A percentile compares a stretch with the other conserved stretches of the same genome.
These are phyloP conservation scores for Amoeboaphelidium protococcarum DNA, from an alignment of 371 early-diverging fungal genomes.

Conservation along the genomic window DNA sequence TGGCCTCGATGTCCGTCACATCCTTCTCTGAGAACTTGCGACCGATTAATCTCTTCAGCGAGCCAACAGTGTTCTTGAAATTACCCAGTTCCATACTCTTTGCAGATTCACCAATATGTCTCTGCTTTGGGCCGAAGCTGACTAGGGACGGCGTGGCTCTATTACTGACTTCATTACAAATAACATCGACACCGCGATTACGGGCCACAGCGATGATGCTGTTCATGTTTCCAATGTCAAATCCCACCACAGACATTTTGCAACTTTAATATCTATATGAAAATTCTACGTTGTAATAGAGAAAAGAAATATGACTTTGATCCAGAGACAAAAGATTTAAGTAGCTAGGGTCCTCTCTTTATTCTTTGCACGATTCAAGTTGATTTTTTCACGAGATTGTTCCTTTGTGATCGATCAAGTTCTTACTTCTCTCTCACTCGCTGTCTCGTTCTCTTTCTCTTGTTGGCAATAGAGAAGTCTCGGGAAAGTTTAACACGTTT, in stretches of 20 bases:
- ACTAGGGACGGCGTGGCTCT: conserved; percentile 83
- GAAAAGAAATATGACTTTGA: too few relatives aligned
- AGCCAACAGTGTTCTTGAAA: conserved; percentile 79
- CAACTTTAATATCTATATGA: too few relatives aligned
- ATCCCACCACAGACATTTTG: conserved; percentile 43
- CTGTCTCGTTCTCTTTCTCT: too few relatives aligned
- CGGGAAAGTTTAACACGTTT: too few relatives aligned
- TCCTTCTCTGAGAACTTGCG: conserved; percentile 70
- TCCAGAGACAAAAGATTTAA: too few relatives aligned
- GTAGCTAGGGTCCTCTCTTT: too few relatives aligned
- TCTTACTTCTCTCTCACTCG: too few relatives aligned
- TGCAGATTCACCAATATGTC: conserved; percentile 81
- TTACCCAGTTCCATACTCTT: conserved; percentile 79
- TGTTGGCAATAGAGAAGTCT: too few relatives aligned
- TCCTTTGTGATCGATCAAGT: too few relatives aligned
- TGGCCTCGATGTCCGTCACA: conserved; percentile 48
- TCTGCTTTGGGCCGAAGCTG: conserved; percentile 77
- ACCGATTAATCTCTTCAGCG: conserved; percentile 87
- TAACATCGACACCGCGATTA: conserved; percentile 91
- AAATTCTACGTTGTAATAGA: too few relatives aligned
- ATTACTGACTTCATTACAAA: conserved; percentile 87
- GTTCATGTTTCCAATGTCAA: conserved; percentile 88
- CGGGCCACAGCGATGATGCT: conserved; percentile 86
- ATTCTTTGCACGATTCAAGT: too few relatives aligned
- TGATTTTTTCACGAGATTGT: too few relatives aligned